Conservation (phyloP, 2,329 filamentous ascomycete genomes). For the Aspergillus ochraceus region DNA sequence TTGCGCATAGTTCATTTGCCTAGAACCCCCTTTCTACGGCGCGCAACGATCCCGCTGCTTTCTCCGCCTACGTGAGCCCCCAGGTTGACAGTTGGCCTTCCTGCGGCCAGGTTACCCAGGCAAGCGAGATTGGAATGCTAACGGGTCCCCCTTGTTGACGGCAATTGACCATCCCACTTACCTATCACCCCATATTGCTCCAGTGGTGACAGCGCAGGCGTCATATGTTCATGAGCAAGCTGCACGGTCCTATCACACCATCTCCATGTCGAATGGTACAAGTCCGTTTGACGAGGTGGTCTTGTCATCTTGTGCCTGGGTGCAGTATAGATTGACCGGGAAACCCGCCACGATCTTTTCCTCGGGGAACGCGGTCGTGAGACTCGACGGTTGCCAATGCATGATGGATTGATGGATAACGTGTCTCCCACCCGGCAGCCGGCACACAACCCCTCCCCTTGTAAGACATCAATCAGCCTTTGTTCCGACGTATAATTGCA, state of each 20-base stretch:
- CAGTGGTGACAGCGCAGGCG: not conserved
- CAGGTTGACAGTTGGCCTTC: not conserved
- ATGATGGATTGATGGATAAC: not conserved
- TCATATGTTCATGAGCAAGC: not conserved
- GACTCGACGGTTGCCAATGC: too few species aligned
- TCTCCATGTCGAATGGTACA: conserved; percentile 1
- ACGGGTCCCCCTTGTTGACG: not conserved
- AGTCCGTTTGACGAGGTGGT: not conserved
- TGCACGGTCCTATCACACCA: conserved; percentile 2
- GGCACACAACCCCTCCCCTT: not conserved
- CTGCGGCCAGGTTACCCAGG: not conserved
- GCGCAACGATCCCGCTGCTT: not conserved
- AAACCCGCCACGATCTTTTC: not conserved
- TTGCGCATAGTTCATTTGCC: not conserved
- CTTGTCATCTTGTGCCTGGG: too few species aligned
- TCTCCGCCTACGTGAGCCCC: not conserved
- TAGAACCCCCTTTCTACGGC: not conserved
- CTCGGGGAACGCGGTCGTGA: not conserved
- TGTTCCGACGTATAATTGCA: not conserved
- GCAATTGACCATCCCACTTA: not conserved
- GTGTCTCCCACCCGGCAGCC: not conserved
- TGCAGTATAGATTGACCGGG: not conserved
- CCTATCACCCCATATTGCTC: not conserved
- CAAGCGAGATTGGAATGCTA: not conserved
- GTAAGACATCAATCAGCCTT: not conserved